Base-by-base conservation (phyloP, 495 filamentous ascomycete genomes). In the Podospora appendiculata region DNA sequence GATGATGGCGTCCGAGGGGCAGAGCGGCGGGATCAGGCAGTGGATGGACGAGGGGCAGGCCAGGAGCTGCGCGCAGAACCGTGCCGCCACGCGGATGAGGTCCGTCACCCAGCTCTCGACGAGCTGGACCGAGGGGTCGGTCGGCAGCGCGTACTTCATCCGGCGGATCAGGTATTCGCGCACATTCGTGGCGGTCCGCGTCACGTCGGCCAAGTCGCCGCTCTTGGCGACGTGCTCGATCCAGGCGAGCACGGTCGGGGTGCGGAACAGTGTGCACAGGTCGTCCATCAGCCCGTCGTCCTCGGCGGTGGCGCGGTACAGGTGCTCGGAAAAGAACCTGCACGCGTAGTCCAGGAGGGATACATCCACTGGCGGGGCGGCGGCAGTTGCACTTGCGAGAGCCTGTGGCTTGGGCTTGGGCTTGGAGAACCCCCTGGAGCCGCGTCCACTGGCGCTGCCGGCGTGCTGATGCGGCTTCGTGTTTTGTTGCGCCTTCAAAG, bases 41-140 rank as follows among this genome's bases (percentile, higher is more conserved):
- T 70, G 59, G n/a, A 70, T 67, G n/a, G 69, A 60, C 2, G 59
- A 61, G 8, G 67, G 69, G 33, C 55, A 62, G 8, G 48, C 25
- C 6, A 66, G 45, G 0, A 71, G 57, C 45, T 63, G 56, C 4
- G 51, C 35, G 11, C 55, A 41, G 47, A 71, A 71, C 44, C 65
- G 68, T 40, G 60, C 62, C 8, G 59, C 55, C 8, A 71, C 58
- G 7, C 67, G 64, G 16, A 64, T 59, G 38, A 70, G 48, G 33
- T 71, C 69, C 19, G 55, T 65, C 16, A 55, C 55, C 67, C 67
- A 70, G 16, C 45, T 43, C 19, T 61, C 56, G 1, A 64, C 13
- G 17, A 56, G 33, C 7, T 52, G 47, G 6, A 59, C 11, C 1
- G 50, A 47, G 10, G 47, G 52, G 19, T 68, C 59, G 9, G 57